Evolutionary conservation across 1,139 yeast species (phyloP).

Genomic region (Dujonia santamariae): DNA sequence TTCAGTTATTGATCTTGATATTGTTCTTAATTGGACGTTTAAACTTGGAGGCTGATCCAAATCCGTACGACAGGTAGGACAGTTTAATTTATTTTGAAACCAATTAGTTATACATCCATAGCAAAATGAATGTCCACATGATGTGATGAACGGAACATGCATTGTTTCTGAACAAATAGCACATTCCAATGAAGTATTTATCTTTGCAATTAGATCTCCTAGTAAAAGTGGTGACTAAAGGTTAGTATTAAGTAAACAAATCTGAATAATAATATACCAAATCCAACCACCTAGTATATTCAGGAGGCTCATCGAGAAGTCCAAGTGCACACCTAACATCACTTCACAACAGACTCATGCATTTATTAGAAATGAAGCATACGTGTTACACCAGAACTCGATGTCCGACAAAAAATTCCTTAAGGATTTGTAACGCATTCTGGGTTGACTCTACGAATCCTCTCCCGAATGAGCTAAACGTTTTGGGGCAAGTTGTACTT

Average conservation of each 20-base stretch:
- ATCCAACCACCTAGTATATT: no score
- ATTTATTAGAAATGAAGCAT: no score
- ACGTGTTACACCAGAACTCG: no score
- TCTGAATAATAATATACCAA: not conserved
- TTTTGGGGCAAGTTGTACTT: no score
- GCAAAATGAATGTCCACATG: conserved; percentile 47
- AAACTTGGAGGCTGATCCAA: conserved; percentile 42
- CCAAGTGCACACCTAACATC: no score
- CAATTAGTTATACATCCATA: conserved; percentile 49
- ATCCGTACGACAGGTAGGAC: conserved; percentile 54
- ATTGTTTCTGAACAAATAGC: conserved; percentile 43
- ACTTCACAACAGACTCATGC: no score
- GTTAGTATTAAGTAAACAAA: conserved; percentile 11
- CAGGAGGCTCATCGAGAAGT: no score
- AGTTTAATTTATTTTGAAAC: conserved; percentile 47
- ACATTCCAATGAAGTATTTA: conserved; percentile 33
- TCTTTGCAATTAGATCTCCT: conserved; percentile 19
- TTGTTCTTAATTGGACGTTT: conserved; percentile 41
- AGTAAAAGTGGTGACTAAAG: conserved; percentile 17
- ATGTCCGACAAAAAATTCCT: no score
- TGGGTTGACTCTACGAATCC: not conserved
- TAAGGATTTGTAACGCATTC: no score
- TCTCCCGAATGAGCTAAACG: not conserved
- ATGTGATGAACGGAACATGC: conserved; percentile 40
- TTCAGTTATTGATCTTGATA: conserved; percentile 29